Conservation (phyloP, 768 basidiomycete species). For the Russula dissimulans region DNA sequence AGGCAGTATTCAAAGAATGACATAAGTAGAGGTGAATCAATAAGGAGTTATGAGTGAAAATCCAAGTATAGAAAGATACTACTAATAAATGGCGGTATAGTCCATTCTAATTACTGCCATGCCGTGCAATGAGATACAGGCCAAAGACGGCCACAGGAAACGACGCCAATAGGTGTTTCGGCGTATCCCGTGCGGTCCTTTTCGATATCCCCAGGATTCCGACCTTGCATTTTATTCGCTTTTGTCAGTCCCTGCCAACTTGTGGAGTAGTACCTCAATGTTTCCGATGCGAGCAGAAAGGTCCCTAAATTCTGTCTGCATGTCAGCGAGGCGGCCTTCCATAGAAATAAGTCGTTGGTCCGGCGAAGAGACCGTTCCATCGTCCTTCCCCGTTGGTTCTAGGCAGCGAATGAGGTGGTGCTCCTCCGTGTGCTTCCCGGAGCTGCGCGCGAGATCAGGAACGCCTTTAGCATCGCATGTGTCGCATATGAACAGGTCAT, state of each 20-base stretch:
- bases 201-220: no score
- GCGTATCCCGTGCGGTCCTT: no score
- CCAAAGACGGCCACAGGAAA: no score
- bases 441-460: background rate
- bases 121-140: no score
- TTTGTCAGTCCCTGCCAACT: background rate
- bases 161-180: no score
- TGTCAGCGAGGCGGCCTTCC: background rate
- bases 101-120: no score
- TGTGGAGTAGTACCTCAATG: background rate
- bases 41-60: no score
- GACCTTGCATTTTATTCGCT: no score
- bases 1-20: no score
- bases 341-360: background rate
- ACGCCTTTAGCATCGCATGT: background rate
- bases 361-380: background rate
- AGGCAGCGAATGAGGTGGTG: conserved; percentile 12
- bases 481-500: conserved; percentile 7
- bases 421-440: background rate
- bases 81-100: no score
- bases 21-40: no score
- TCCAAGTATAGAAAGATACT: no score
- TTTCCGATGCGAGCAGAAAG: background rate
- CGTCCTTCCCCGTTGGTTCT: background rate
- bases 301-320: background rate